phyloP scores from a whole-genome alignment of 78 protist genomes.

The Trichosphaerium sp. region DNA sequence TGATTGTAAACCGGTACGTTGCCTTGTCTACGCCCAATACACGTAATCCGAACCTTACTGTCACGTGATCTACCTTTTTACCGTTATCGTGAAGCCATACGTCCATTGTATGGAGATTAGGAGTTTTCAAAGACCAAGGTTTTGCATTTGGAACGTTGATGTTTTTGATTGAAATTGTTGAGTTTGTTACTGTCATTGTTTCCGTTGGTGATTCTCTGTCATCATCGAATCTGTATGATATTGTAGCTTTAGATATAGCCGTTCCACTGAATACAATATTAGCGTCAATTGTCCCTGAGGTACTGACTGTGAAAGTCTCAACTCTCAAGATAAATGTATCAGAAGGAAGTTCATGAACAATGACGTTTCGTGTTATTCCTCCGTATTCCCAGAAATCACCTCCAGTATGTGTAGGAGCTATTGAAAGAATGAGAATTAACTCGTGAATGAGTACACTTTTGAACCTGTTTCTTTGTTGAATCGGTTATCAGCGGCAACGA shows the following conservation, averaged over 20 bases:
- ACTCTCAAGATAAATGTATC: not conserved
- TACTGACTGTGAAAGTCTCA: not conserved
- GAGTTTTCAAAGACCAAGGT: constrained; percentile 2
- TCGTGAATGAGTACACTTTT: too few species aligned
- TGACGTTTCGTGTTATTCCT: constrained; percentile 16
- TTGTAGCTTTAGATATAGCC: not conserved
- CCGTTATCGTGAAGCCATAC: too few species aligned
- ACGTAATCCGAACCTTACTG: too few species aligned
- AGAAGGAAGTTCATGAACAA: constrained; percentile 3
- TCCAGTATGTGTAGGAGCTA: constrained; percentile 28
- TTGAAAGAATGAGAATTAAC: too few species aligned
- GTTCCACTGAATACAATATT: not conserved
- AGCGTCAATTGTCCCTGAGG: not conserved
- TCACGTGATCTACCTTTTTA: too few species aligned
- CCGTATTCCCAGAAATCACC: constrained; percentile 31
- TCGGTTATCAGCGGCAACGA: constrained; percentile 3
- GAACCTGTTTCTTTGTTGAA: too few species aligned
- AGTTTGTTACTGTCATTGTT: too few species aligned
- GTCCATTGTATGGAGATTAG: not conserved
- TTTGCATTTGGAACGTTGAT: not conserved
- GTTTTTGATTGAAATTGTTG: too few species aligned
- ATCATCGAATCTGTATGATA: not conserved
- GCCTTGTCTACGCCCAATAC: not conserved
- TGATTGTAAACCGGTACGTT: not conserved
- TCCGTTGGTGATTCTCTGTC: too few species aligned